These are phyloP conservation scores for Colletotrichum brevisporum DNA, from an alignment of 2,329 filamentous ascomycete genomes.

Conservation along the genomic window DNA sequence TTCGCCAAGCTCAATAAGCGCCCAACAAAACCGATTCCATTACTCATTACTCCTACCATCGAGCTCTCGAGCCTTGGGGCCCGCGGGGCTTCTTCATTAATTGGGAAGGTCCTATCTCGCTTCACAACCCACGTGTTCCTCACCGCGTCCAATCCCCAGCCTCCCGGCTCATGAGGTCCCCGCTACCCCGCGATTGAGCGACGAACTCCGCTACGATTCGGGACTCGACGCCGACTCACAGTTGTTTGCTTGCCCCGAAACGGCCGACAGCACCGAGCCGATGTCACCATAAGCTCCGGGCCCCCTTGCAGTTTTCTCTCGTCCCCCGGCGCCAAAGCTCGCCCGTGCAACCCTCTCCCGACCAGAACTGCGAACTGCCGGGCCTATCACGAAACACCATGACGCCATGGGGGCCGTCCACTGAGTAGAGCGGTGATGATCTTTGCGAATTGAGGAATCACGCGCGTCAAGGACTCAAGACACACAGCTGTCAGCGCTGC, in stretches of 20 bases:
- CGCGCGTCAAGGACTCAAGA: slow-evolving; percentile 1
- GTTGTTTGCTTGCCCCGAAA: slow-evolving; percentile 19
- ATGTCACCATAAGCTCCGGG: slow-evolving; percentile 11
- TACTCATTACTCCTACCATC: slow-evolving; percentile 4
- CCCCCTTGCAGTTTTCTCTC: not conserved
- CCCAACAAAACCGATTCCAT: slow-evolving; percentile 11
- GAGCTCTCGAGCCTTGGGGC: not conserved
- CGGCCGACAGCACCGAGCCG: slow-evolving; percentile 16
- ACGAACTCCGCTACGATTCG: not conserved
- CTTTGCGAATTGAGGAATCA: slow-evolving; percentile 9
- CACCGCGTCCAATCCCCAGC: slow-evolving; percentile 8
- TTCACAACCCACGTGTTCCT: slow-evolving; percentile 25
- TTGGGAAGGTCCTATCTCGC: slow-evolving; percentile 26
- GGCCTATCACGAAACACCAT: slow-evolving; percentile 22
- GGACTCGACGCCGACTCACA: slow-evolving; percentile 1
- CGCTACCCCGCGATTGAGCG: slow-evolving; percentile 34
- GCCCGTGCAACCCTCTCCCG: slow-evolving; percentile 1
- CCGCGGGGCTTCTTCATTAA: slow-evolving; percentile 5
- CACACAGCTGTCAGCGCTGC: slow-evolving; percentile 12
- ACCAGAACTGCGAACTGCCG: slow-evolving; percentile 27
- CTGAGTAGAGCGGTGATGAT: not conserved
- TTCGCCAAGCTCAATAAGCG: slow-evolving; percentile 22
- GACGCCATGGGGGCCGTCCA: slow-evolving; percentile 2
- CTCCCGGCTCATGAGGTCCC: not conserved
- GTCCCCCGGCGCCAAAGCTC: not conserved